These are phyloP conservation scores for Eragrostis curvula DNA, from an alignment of 176 grass and related monocot genomes.

Conservation along the genomic window DNA sequence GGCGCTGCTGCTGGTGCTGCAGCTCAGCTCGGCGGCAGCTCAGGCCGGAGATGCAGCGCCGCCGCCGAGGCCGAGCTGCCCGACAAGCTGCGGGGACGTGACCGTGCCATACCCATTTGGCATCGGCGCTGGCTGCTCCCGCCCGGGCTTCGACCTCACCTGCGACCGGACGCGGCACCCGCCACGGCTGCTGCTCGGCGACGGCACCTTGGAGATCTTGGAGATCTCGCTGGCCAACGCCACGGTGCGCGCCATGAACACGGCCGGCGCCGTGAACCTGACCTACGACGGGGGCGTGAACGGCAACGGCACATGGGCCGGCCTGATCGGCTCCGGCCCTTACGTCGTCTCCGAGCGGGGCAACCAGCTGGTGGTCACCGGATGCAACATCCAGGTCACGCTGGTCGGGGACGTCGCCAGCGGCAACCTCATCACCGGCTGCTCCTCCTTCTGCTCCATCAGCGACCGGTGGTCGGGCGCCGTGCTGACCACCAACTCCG, in stretches of 20 bases:
- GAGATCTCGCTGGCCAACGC: conserved; percentile 10
- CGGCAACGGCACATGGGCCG: background rate
- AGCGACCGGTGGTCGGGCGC: background rate
- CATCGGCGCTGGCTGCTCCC: conserved; percentile 1
- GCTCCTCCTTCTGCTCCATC: conserved; percentile 38
- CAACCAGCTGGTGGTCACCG: background rate
- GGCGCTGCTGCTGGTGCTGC: background rate
- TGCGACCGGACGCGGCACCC: background rate
- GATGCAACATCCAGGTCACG: conserved; percentile 25
- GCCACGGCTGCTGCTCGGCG: conserved; percentile 29
- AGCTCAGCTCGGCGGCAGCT: background rate
- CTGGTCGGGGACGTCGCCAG: background rate
- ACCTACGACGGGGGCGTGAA: background rate
- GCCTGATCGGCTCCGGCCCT: background rate
- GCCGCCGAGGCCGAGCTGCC: background rate
- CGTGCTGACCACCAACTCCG: background rate
- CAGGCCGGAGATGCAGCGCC: background rate
- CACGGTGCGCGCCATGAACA: conserved; percentile 16
- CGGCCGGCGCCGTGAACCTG: background rate
- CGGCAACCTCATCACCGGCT: conserved; percentile 18
- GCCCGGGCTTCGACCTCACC: conserved; percentile 28
- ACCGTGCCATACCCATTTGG: conserved; percentile 30
- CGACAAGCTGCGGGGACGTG: conserved; percentile 16
- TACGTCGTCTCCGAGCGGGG: background rate
- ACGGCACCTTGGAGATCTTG: conserved; percentile 3